Conservation (phyloP, 495 filamentous ascomycete species). For the Antarctomyces pellizariae region DNA sequence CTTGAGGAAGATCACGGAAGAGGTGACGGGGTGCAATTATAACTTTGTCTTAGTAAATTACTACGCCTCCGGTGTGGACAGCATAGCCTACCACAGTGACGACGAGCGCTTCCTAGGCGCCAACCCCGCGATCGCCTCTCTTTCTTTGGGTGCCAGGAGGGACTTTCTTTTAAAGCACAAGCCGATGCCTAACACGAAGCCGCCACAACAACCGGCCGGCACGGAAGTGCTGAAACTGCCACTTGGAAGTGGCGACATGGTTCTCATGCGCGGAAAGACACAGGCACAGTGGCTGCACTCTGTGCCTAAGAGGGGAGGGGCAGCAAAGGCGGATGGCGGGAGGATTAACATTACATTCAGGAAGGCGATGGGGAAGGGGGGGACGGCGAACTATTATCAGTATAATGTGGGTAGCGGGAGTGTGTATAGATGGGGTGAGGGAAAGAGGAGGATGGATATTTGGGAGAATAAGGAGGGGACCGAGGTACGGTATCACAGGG, state of each 20-base stretch:
- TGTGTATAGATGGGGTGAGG: slow-evolving; percentile 36
- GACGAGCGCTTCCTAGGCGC: slow-evolving; percentile 50
- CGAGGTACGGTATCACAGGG: too few species aligned
- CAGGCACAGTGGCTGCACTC: slow-evolving; percentile 51
- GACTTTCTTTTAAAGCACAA: slow-evolving; percentile 58
- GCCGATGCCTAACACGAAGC: slow-evolving; percentile 15
- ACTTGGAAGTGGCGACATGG: slow-evolving; percentile 42
- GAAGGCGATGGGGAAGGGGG: slow-evolving; percentile 33
- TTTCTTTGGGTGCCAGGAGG: slow-evolving; percentile 37
- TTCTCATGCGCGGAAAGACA: slow-evolving; percentile 44
- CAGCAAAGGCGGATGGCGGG: slow-evolving; percentile 27
- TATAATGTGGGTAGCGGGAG: slow-evolving; percentile 52
- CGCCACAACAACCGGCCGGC: slow-evolving; percentile 4
- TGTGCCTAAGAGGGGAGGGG: slow-evolving; percentile 43
- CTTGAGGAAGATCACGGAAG: slow-evolving; percentile 30
- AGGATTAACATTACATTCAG: slow-evolving; percentile 60
- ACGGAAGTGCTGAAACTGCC: slow-evolving; percentile 30
- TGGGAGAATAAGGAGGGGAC: too few species aligned
- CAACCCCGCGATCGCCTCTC: slow-evolving; percentile 43
- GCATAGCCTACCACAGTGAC: slow-evolving; percentile 52
- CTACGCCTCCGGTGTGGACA: slow-evolving; percentile 44
- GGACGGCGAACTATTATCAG: slow-evolving; percentile 36
- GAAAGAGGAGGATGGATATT: slow-evolving; percentile 27
- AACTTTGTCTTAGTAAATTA: slow-evolving; percentile 64
- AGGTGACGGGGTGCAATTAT: slow-evolving; percentile 32